Conservation (phyloP, 257 asterid genomes). For the Paulownia fortunei region DNA sequence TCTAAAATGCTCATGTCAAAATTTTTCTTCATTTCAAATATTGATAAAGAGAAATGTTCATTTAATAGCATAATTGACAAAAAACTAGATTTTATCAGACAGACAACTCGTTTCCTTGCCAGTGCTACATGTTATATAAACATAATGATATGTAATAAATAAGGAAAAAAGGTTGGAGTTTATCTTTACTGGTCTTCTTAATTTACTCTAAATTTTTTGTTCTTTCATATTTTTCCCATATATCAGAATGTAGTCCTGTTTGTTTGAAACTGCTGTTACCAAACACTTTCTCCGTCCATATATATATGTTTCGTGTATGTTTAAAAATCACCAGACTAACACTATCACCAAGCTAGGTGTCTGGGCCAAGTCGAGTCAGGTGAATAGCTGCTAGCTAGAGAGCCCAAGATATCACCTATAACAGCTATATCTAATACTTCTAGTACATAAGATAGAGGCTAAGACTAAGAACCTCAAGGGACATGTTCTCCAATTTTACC, state of each 20-base stretch:
- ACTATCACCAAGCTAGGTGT: neutral
- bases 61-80: neutral
- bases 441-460: too few species aligned
- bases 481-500: too few species aligned
- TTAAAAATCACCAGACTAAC: neutral
- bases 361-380: neutral
- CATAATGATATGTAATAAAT: neutral
- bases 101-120: neutral
- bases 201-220: neutral
- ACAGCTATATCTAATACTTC: neutral
- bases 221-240: neutral
- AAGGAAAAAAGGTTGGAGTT: neutral
- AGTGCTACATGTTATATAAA: neutral
- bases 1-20: neutral
- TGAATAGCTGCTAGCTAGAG: neutral
- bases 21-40: neutral
- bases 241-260: neutral
- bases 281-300: neutral
- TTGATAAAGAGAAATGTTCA: neutral
- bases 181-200: neutral
- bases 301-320: neutral
- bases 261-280: neutral
- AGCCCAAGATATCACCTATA: neutral
- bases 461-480: too few species aligned
- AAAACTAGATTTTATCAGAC: neutral